Evolutionary conservation across 148 eudicot species (phyloP).

Genomic region (Chenopodium berlandieri): DNA sequence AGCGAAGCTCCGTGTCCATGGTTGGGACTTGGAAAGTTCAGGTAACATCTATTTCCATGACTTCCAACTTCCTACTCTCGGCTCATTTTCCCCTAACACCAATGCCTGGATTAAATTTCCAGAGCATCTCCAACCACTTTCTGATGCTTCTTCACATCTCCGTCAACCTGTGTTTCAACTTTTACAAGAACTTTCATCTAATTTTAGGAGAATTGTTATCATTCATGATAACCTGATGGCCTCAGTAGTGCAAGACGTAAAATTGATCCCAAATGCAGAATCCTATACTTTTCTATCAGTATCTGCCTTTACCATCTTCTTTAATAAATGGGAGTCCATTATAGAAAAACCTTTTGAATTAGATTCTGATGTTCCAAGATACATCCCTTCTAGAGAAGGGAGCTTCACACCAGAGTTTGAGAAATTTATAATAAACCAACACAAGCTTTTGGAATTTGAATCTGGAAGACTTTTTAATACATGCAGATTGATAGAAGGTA

Average conservation of each 20-base stretch:
- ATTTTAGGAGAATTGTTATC: slow-evolving; percentile 32
- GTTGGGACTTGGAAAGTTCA: slow-evolving; percentile 18
- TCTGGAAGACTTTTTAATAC: slow-evolving; percentile 48
- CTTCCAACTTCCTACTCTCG: slow-evolving; percentile 37
- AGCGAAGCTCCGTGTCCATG: slow-evolving; percentile 46
- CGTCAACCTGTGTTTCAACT: slow-evolving; percentile 40
- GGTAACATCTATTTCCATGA: slow-evolving; percentile 50
- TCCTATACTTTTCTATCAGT: slow-evolving; percentile 42
- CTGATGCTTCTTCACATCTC: slow-evolving; percentile 33
- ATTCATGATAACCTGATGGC: slow-evolving; percentile 55
- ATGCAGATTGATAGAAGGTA: slow-evolving; percentile 38
- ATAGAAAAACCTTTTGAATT: slow-evolving; percentile 33
- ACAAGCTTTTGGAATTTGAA: slow-evolving; percentile 13
- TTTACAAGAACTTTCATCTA: slow-evolving; percentile 32
- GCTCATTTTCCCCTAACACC: slow-evolving; percentile 32
- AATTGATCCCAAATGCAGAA: slow-evolving; percentile 44
- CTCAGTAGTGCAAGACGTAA: slow-evolving; percentile 47
- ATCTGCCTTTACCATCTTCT: slow-evolving; percentile 41
- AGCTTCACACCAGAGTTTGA: slow-evolving; percentile 35
- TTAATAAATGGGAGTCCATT: slow-evolving; percentile 28
- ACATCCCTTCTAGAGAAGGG: slow-evolving; percentile 30
- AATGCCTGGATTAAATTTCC: slow-evolving; percentile 32
- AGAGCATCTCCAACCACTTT: slow-evolving; percentile 43
- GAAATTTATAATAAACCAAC: slow-evolving; percentile 26
- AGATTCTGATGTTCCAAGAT: slow-evolving; percentile 18